phyloP scores from a whole-genome alignment of 148 eudicot genomes.

The Vaccinium macrocarpon region DNA sequence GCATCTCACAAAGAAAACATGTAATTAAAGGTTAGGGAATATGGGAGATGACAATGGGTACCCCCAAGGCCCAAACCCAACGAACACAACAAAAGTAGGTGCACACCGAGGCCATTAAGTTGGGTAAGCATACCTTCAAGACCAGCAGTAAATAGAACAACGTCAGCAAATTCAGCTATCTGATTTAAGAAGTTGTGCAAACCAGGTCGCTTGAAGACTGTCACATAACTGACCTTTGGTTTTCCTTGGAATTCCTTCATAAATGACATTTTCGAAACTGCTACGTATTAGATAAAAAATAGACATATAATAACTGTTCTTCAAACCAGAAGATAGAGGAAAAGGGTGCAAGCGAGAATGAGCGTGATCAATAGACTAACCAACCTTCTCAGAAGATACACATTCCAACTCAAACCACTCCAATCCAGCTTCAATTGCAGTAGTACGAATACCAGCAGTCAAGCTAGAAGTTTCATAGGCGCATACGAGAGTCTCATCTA shows the following conservation, averaged over 20 bases:
- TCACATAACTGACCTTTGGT: slow-evolving; percentile 50
- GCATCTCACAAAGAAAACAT: slow-evolving; percentile 1
- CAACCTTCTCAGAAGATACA: slow-evolving; percentile 44
- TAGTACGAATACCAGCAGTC: slow-evolving; percentile 44
- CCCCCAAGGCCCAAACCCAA: neutral
- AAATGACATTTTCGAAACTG: slow-evolving; percentile 11
- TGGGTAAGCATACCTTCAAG: slow-evolving; percentile 44
- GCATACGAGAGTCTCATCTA: slow-evolving; percentile 60
- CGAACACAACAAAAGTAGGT: neutral
- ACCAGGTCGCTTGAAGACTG: slow-evolving; percentile 66
- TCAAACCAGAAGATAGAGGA: neutral
- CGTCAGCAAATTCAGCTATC: slow-evolving; percentile 54
- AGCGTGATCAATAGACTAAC: slow-evolving; percentile 18
- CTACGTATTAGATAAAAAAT: neutral
- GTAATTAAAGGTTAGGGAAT: neutral
- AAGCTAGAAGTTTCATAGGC: slow-evolving; percentile 58
- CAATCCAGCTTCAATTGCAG: slow-evolving; percentile 49
- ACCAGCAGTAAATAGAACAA: slow-evolving; percentile 66
- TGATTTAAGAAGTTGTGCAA: slow-evolving; percentile 50
- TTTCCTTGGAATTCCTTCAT: slow-evolving; percentile 53
- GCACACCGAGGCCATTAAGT: neutral
- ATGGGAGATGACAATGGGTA: neutral
- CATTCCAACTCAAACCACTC: slow-evolving; percentile 64
- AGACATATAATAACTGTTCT: neutral
- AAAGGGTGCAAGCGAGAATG: neutral